phyloP scores from a whole-genome alignment of 106 monocot genomes.

The Dactylorhiza incarnata region DNA sequence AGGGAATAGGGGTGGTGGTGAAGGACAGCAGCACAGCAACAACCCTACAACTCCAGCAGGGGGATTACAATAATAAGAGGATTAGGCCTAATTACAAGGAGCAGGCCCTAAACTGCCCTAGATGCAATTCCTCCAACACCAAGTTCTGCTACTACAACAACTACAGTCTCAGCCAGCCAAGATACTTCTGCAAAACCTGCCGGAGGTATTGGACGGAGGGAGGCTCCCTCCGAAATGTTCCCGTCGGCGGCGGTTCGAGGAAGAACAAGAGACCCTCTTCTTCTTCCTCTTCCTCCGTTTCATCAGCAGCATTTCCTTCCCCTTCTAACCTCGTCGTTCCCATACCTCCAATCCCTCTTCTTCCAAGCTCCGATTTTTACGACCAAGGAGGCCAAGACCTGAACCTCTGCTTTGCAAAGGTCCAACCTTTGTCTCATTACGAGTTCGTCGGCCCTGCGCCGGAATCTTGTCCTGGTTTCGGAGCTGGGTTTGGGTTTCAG shows the following conservation, averaged over 20 bases:
- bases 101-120: neutral
- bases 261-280: constrained; percentile 9
- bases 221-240: constrained; percentile 5
- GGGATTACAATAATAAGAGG: neutral
- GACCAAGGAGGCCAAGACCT: neutral
- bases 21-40: neutral
- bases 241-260: constrained; percentile 4
- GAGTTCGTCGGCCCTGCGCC: neutral
- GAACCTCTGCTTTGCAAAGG: neutral
- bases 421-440: neutral
- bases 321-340: neutral
- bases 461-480: neutral
- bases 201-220: constrained; percentile 12
- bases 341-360: neutral
- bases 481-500: constrained; percentile 4
- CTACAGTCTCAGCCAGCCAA: constrained; percentile 10
- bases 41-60: neutral
- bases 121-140: constrained; percentile 10
- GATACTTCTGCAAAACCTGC: constrained; percentile 8
- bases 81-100: neutral
- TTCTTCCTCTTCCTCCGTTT: neutral
- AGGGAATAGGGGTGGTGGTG: neutral
- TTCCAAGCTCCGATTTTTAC: neutral
- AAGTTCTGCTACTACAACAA: constrained; percentile 14
- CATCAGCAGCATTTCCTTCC: neutral